Evolutionary conservation across 2,329 filamentous ascomycete species (phyloP).

Genomic region (Colletotrichum acutatum): DNA sequence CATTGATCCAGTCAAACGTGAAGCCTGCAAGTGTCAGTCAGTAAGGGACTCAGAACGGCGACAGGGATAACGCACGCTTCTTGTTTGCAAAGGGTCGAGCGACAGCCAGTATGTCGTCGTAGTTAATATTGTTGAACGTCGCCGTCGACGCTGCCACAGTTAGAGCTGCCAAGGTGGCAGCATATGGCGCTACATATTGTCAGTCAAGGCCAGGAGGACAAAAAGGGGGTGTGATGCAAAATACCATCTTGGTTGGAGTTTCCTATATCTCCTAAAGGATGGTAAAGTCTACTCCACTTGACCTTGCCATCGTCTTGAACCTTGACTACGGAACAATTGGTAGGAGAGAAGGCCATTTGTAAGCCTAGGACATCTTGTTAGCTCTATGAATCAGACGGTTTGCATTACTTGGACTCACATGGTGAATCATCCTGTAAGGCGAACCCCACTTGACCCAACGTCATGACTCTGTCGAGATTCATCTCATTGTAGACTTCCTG

Average conservation of each 20-base stretch:
- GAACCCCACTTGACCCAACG: constrained; percentile 82
- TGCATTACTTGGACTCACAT: constrained; percentile 58
- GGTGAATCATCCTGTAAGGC: constrained; percentile 73
- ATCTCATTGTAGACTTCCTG: constrained; percentile 72
- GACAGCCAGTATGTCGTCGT: constrained; percentile 79
- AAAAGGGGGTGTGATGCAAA: too few species aligned
- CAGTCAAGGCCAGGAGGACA: constrained; percentile 34
- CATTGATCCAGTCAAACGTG: constrained; percentile 70
- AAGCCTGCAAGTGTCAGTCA: constrained; percentile 58
- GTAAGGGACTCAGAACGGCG: background rate
- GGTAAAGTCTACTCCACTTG: constrained; percentile 67
- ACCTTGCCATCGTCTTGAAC: constrained; percentile 68
- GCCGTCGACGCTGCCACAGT: constrained; percentile 62
- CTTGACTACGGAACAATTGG: constrained; percentile 67
- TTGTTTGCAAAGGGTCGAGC: constrained; percentile 62
- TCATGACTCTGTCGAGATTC: constrained; percentile 73
- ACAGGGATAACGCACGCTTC: constrained; percentile 43
- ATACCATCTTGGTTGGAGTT: constrained; percentile 61
- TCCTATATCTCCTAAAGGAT: constrained; percentile 59
- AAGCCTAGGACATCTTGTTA: constrained; percentile 54
- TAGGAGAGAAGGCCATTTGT: constrained; percentile 71
- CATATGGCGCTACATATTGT: constrained; percentile 58
- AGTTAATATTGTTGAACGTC: constrained; percentile 60
- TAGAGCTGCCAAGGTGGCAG: constrained; percentile 70
- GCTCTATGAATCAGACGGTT: background rate